Base-by-base conservation (phyloP, 192 early-diverging fungal genomes). In the Coemansia sp. region DNA sequence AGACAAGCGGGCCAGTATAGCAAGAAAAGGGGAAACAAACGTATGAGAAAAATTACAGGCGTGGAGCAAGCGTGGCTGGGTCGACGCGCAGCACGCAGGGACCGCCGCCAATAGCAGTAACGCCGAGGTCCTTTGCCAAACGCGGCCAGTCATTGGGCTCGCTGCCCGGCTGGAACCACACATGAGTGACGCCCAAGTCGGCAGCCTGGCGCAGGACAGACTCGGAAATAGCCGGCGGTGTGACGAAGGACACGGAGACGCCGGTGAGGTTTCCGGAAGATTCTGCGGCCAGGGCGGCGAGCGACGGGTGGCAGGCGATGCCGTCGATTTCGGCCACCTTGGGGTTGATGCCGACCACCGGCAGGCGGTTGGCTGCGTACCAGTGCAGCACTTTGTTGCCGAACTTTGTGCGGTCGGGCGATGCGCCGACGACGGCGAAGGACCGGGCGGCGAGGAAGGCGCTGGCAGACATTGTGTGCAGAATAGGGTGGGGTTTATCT, bases 301-400 rank as follows among this genome's bases (percentile, higher is more conserved):
- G 69, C 34, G 62, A 54, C 49, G 45, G 41, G 1, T n/a, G 22
- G 46, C 69, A 66, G 9, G 21, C 12, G 14, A 62, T 13, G 5
- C 59, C 63, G 19, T 71, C 69, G 12, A 71, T 71, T 9, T 56
- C 22, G 22, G 11, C 10, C 0, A 47, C 55, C 15, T 30, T 47
- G 17, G 69, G 63, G 30, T 71, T 71, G 43, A 71, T 40, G 4
- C 62, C 62, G 1, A 50, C 50, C 6, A 66, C 69, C 9, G 57
- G 37, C 11, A 71, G 19, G 13, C 55, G 42, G 38, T 62, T 46
- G 14, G 61, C 46, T 0, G 61, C 34, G 55, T 87, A 92, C 89
- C 90, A 95, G 33, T 78, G 67, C 24, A 95, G 82, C 10, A 95
- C 88, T 57, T 83, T 87, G 82, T 93, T 90, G 43, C 93, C 93